These are phyloP conservation scores for Cercospora janseana DNA, from an alignment of 2,329 filamentous ascomycete species.

Conservation along the genomic window DNA sequence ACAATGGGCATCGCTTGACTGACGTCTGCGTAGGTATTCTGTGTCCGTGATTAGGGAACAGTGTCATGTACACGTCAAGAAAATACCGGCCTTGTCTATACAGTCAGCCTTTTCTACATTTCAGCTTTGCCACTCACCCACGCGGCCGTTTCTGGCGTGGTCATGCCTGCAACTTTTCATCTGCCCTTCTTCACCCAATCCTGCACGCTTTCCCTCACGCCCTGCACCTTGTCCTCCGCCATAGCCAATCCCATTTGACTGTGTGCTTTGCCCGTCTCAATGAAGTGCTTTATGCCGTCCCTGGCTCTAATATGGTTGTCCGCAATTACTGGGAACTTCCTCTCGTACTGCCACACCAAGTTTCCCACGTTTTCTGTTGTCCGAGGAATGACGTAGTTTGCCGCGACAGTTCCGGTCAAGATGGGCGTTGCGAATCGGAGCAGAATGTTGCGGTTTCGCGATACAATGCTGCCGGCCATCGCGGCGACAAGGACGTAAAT, in stretches of 20 bases:
- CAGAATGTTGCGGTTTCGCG: conserved; percentile 81
- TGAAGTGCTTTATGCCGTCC: conserved; percentile 66
- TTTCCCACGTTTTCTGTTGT: conserved; percentile 88
- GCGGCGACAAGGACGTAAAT: conserved; percentile 91
- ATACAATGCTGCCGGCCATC: conserved; percentile 91
- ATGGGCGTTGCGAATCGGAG: conserved; percentile 74
- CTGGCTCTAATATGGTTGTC: conserved; percentile 74
- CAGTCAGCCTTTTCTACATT: conserved; percentile 17
- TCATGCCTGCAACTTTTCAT: conserved; percentile 14
- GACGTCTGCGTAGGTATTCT: too few species aligned
- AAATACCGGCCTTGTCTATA: conserved; percentile 20
- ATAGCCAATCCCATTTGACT: conserved; percentile 66
- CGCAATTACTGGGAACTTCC: conserved; percentile 77
- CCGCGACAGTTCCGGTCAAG: conserved; percentile 76
- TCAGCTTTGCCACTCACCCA: conserved; percentile 9
- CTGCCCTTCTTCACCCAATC: conserved; percentile 83
- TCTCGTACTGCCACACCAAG: conserved; percentile 88
- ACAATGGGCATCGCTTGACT: too few species aligned
- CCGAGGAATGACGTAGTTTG: conserved; percentile 79
- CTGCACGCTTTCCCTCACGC: conserved; percentile 74
- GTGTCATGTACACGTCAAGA: conserved; percentile 6
- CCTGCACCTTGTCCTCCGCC: conserved; percentile 77
- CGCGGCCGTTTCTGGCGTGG: neutral
- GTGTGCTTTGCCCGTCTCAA: conserved; percentile 72
- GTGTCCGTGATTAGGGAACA: too few species aligned